phyloP scores from a whole-genome alignment of 2,329 filamentous ascomycete species.

The Orbilia oligospora region DNA sequence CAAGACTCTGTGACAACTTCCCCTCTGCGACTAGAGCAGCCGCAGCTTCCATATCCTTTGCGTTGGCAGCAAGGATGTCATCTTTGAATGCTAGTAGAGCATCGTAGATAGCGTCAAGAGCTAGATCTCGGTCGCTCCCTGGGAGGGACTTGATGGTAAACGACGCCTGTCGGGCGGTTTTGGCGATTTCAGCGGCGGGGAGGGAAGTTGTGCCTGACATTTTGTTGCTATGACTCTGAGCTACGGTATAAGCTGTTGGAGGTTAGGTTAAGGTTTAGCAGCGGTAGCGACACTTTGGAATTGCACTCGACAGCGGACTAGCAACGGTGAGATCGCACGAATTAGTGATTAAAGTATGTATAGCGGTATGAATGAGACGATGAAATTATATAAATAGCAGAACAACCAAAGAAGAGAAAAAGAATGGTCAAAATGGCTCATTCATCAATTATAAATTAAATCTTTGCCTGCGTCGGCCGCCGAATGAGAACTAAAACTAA shows the following conservation, averaged over 20 bases:
- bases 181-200: constrained; percentile 64
- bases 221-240: neutral
- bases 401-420: constrained; percentile 7
- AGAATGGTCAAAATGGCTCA: constrained; percentile 12
- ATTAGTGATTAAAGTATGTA: neutral
- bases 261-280: constrained; percentile 21
- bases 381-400: neutral
- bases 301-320: too few relatives aligned
- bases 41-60: constrained; percentile 82
- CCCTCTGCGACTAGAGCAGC: constrained; percentile 81
- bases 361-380: neutral
- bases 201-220: constrained; percentile 55
- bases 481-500: constrained; percentile 14
- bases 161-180: constrained; percentile 72
- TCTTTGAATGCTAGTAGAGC: constrained; percentile 80
- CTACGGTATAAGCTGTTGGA: neutral
- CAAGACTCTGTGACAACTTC: constrained; percentile 79
- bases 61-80: constrained; percentile 88
- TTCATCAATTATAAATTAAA: constrained; percentile 12
- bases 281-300: neutral
- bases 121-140: constrained; percentile 82
- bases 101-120: constrained; percentile 84
- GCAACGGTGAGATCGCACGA: neutral
- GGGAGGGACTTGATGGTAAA: constrained; percentile 85
- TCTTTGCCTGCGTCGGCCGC: constrained; percentile 35